phyloP scores from a whole-genome alignment of 768 basidiomycete genomes.

The Pisolithus orientalis region DNA sequence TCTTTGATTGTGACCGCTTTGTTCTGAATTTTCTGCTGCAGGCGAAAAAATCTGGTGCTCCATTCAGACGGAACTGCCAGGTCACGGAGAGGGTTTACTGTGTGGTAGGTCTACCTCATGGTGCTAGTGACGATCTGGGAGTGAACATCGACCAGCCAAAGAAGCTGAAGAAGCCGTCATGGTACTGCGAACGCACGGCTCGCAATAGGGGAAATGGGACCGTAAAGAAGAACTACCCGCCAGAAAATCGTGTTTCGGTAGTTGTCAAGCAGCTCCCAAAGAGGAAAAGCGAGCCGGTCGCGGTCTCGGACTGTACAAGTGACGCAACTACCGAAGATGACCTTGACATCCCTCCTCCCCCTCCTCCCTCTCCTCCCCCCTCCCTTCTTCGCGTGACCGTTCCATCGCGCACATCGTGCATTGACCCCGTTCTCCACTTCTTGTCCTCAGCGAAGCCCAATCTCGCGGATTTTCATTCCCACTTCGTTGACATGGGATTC shows the following conservation, averaged over 20 bases:
- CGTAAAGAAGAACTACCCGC: too few species aligned
- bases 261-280: too few species aligned
- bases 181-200: not conserved
- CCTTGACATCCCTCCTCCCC: too few species aligned
- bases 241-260: too few species aligned
- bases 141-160: not conserved
- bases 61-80: not conserved
- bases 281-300: too few species aligned
- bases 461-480: not conserved
- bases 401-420: too few species aligned
- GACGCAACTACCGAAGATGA: too few species aligned
- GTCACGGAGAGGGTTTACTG: not conserved
- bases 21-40: not conserved
- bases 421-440: slow-evolving; percentile 1
- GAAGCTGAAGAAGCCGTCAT: not conserved
- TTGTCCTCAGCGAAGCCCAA: slow-evolving; percentile 2
- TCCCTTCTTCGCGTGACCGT: too few species aligned
- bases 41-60: not conserved
- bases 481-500: slow-evolving; percentile 3
- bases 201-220: not conserved
- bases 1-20: not conserved
- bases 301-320: too few species aligned
- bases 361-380: too few species aligned
- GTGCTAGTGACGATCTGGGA: not conserved
- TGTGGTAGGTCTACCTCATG: not conserved